Base-by-base conservation (phyloP, 108 stramenopile genomes). In the Cyclostephanos invisitatus region DNA sequence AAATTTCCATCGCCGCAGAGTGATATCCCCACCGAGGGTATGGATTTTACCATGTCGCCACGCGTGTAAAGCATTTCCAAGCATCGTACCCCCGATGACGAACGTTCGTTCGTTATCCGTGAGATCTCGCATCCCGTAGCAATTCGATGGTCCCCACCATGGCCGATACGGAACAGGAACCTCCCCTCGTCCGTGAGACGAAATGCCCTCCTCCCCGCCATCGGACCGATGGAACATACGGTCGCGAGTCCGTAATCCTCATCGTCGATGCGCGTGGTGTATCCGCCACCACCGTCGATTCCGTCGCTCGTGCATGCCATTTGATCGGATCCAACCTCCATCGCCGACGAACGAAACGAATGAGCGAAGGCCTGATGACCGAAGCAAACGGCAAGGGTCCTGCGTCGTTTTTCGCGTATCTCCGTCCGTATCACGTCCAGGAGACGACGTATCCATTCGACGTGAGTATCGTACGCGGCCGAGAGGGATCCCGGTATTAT, bases 351-450 rank as follows among this genome's bases (percentile, higher is more conserved):
- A 46, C 44, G 44, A 37, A 90, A 89, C 18, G 93, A 80, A 74
- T 94, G 93, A 8, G 93, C 89, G 35, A 86, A 82, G 14, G 86
- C 36, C 60, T 94, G 93, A 81, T 91, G 93, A 22, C 93, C 93
- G 72, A 94, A 94, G 64, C 93, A 94, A 36, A 94, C 66, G 4
- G 82, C 93, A 65, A 94, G 48, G 0, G 90, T 89, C 35, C 69
- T 81, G 21, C 82, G 62, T 20, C 74, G 63, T 11, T 82, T 75
- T 5, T 35, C 59, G n/a, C 87, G 80, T 64, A 94, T 57, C 38
- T 84, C 82, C 20, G 69, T 71, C 55, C 81, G 86, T 58, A 94
- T 89, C 6, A 86, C 74, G 25, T 69, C 28, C 9, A 76, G 74
- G 25, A 94, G 56, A 32, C 66, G 64, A 8, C 63, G 15, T 38